Conservation (phyloP, 78 protist species). For the Polysphondylium violaceum region DNA sequence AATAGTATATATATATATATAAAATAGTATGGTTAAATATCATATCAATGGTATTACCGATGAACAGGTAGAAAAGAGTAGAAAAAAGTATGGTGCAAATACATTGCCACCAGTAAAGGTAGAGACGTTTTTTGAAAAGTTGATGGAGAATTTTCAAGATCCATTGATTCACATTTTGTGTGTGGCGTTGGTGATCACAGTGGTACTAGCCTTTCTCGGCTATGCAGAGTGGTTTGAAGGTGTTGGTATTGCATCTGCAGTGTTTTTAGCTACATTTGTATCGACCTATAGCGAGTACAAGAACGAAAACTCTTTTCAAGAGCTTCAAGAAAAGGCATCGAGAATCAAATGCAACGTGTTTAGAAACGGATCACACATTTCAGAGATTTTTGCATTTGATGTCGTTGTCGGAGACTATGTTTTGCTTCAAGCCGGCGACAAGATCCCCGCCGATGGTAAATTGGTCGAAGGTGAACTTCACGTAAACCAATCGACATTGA, state of each 20-base stretch:
- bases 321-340: slow-evolving; percentile 84
- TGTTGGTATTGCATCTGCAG: slow-evolving; percentile 85
- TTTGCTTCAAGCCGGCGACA: slow-evolving; percentile 84
- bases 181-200: slow-evolving; percentile 82
- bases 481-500: slow-evolving; percentile 77
- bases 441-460: slow-evolving; percentile 89
- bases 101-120: slow-evolving; percentile 83
- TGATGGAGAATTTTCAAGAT: slow-evolving; percentile 83
- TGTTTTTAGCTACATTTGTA: slow-evolving; percentile 84
- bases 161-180: slow-evolving; percentile 83
- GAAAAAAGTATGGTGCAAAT: slow-evolving; percentile 73
- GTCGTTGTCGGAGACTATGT: slow-evolving; percentile 89
- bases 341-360: slow-evolving; percentile 73
- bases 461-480: slow-evolving; percentile 77
- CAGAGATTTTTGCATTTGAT: slow-evolving; percentile 66
- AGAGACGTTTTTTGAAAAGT: slow-evolving; percentile 76
- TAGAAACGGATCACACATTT: slow-evolving; percentile 65
- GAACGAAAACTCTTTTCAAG: slow-evolving; percentile 80
- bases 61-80: slow-evolving; percentile 48
- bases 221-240: slow-evolving; percentile 88
- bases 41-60: slow-evolving; percentile 75
- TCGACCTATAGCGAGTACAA: slow-evolving; percentile 83
- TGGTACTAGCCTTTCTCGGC: slow-evolving; percentile 69
- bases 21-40: slow-evolving; percentile 60
- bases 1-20: not conserved